A percentile compares a stretch with the other conserved stretches of the same genome.
Conservation (phyloP, 2,329 filamentous ascomycete species). For the Pseudogymnoascus verrucosus region DNA sequence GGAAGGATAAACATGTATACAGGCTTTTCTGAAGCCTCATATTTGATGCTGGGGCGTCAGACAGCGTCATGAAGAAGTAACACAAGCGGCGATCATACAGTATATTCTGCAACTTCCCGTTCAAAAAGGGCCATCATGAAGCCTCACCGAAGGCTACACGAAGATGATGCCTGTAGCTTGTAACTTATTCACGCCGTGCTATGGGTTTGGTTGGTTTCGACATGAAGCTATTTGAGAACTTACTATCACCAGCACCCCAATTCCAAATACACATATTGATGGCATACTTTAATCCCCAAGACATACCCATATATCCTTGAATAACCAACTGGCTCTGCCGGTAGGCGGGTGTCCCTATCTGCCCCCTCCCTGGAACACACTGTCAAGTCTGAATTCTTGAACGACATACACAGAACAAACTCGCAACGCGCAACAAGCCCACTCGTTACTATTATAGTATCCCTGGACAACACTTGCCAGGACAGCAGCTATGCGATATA, state of each 20-base stretch:
- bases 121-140: neutral
- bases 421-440: neutral
- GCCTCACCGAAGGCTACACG: neutral
- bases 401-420: neutral
- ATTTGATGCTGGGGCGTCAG: neutral
- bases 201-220: neutral
- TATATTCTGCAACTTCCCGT: neutral
- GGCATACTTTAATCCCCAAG: neutral
- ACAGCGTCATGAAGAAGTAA: neutral
- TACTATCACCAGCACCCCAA: neutral
- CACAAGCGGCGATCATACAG: neutral
- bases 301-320: neutral
- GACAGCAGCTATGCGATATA: neutral
- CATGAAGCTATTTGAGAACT: neutral
- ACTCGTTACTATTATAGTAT: neutral
- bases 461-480: neutral
- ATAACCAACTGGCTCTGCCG: neutral
- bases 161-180: neutral
- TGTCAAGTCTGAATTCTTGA: neutral
- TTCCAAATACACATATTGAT: neutral
- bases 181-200: neutral
- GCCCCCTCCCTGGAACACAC: neutral
- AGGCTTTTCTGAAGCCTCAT: neutral
- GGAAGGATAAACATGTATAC: neutral
- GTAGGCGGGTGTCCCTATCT: neutral